Conservation (phyloP, 2,329 filamentous ascomycete species). For the Epichloe baconii region DNA sequence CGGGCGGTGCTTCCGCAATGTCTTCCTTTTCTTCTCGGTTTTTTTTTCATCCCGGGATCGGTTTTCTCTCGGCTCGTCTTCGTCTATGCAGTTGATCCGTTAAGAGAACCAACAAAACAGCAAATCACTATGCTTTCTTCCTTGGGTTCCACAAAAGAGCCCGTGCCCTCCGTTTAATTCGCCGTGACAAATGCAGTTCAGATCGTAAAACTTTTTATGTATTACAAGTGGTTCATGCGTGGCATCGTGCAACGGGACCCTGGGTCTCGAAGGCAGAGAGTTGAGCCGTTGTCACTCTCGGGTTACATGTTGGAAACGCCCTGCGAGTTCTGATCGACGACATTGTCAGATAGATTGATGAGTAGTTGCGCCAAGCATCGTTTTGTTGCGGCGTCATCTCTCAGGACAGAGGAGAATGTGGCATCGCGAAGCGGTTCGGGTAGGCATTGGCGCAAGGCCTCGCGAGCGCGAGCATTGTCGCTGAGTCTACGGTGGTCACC, state of each 20-base stretch:
- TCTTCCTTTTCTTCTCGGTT: not conserved
- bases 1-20: not conserved
- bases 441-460: conserved; percentile 88
- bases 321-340: conserved; percentile 37
- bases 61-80: not conserved
- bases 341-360: conserved; percentile 89
- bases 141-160: not conserved
- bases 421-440: conserved; percentile 97
- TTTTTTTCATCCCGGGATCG: not conserved
- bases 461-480: conserved; percentile 89
- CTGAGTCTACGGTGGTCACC: conserved; percentile 49
- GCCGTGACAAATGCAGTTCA: not conserved
- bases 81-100: not conserved
- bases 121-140: not conserved
- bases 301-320: conserved; percentile 22
- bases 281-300: conserved; percentile 2
- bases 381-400: conserved; percentile 95
- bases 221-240: not conserved
- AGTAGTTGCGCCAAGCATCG: conserved; percentile 92
- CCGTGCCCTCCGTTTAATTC: not conserved
- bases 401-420: conserved; percentile 90
- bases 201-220: not conserved
- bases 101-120: not conserved
- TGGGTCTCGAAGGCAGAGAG: not conserved
- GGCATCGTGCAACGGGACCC: conserved; percentile 4